Evolutionary conservation across 148 eudicot genomes (phyloP).

Genomic region (Chenopodium berlandieri): DNA sequence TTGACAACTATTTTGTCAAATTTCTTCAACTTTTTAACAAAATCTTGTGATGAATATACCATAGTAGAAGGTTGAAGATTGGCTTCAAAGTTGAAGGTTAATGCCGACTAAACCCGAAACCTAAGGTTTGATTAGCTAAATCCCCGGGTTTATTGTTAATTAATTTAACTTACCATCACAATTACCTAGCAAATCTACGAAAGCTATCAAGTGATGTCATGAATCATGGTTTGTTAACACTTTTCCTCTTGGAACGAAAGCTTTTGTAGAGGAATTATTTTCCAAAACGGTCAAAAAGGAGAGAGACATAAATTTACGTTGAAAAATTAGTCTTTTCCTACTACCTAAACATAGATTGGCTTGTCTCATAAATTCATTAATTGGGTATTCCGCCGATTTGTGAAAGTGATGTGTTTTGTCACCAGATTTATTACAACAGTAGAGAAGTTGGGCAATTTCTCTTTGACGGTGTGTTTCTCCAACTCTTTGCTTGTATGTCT

Average conservation of each 20-base stretch:
- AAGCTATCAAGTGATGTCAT: neutral
- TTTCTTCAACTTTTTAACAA: neutral
- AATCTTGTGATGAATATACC: neutral
- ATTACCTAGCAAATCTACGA: neutral
- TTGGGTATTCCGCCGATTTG: conserved; percentile 21
- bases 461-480: neutral
- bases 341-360: conserved; percentile 26
- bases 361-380: conserved; percentile 22
- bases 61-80: conserved; percentile 10
- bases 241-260: neutral
- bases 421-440: neutral
- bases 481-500: too few species aligned
- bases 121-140: conserved; percentile 15
- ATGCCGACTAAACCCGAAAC: conserved; percentile 12
- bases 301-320: conserved; percentile 5
- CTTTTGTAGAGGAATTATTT: neutral
- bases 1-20: conserved; percentile 6
- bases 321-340: conserved; percentile 1
- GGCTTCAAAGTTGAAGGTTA: conserved; percentile 7
- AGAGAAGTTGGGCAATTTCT: neutral
- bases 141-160: neutral
- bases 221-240: conserved; percentile 6
- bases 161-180: neutral
- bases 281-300: conserved; percentile 12
- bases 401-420: conserved; percentile 22